Conservation (phyloP, 805 yeast species). For the Candida morakotiae region DNA sequence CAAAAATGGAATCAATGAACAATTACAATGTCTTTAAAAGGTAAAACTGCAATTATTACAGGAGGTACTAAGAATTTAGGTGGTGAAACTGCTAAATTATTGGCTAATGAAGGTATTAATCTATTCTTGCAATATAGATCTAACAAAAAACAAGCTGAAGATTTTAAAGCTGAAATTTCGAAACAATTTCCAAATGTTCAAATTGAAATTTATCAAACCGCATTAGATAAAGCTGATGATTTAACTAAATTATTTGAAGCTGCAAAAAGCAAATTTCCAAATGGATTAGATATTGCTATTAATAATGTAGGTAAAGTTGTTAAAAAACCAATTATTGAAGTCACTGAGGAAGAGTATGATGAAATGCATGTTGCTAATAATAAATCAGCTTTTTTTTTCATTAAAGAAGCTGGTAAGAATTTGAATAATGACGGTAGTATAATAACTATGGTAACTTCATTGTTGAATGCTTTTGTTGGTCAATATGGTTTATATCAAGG, state of each 20-base stretch:
- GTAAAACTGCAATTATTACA: slow-evolving; percentile 51
- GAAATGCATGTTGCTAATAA: slow-evolving; percentile 50
- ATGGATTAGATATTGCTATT: slow-evolving; percentile 55
- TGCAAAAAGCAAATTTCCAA: slow-evolving; percentile 43
- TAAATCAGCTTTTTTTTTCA: slow-evolving; percentile 58
- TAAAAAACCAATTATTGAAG: slow-evolving; percentile 55
- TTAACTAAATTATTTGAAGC: slow-evolving; percentile 42
- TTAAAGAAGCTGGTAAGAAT: slow-evolving; percentile 51
- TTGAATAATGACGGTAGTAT: slow-evolving; percentile 52
- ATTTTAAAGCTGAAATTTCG: slow-evolving; percentile 33
- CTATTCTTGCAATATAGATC: slow-evolving; percentile 56
- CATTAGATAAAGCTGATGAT: slow-evolving; percentile 39
- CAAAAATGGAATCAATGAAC: no score
- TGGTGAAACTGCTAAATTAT: slow-evolving; percentile 45
- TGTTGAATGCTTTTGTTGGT: slow-evolving; percentile 61
- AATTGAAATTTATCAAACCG: slow-evolving; percentile 40
- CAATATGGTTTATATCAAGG: slow-evolving; percentile 54
- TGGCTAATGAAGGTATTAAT: slow-evolving; percentile 53
- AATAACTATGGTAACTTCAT: slow-evolving; percentile 56
- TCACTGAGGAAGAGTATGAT: slow-evolving; percentile 53
- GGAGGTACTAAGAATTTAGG: slow-evolving; percentile 67
- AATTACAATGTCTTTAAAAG: slow-evolving; percentile 22
- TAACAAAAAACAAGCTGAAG: slow-evolving; percentile 32
- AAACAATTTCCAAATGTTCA: slow-evolving; percentile 32
- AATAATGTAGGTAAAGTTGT: slow-evolving; percentile 66